Evolutionary conservation across 2,329 filamentous ascomycete species (phyloP), one percentile per base, ranked within the genome.

Genomic region (Coniochaeta prunicola): DNA sequence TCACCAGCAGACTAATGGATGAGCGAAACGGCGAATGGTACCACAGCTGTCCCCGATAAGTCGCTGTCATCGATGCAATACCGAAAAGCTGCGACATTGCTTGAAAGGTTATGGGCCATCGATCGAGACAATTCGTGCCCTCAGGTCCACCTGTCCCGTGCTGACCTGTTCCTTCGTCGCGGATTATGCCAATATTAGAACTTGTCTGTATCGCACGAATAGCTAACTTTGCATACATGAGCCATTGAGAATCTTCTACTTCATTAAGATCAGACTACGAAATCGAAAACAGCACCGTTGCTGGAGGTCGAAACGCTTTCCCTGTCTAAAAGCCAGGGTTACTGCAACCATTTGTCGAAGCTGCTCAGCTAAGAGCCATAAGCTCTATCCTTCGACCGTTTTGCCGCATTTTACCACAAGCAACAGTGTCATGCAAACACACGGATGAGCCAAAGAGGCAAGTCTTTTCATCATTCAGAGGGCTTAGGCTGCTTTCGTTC

Each of bases 341-440:
- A n/a, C 17, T n/a, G 17, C 4, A n/a, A 38, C 4, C 36, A 17
- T n/a, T 38, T 19, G 40, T 21, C 17, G 21, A 10, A 45, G 19
- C 40, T 24, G 40, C 12, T 24, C 40, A 9, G 19, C 19, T 42
- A 34, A 57, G 38, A 24, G 45, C 53, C 42, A 26, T 33, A 53
- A 36, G 19, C 12, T 45, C 19, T 38, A 55, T 40, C 30, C 53
- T 54, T 8, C 24, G 34, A 34, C 26, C 34, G 34, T 62, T 63
- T 62, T 64, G 26, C 63, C 63, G 62, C 62, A 64, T 64, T 63
- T 62, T 64, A 28, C 62, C 62, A 61, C 50, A 38, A 19, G 28
- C 57, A 56, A 38, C 26, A 38, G 19, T 17, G 19, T 61, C 57
- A 64, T 65, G 63, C 62, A 40, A 31, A 50, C 38, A 53, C 59